Evolutionary conservation across 2,329 filamentous ascomycete species (phyloP).

Genomic region (Aspergillus candidus): DNA sequence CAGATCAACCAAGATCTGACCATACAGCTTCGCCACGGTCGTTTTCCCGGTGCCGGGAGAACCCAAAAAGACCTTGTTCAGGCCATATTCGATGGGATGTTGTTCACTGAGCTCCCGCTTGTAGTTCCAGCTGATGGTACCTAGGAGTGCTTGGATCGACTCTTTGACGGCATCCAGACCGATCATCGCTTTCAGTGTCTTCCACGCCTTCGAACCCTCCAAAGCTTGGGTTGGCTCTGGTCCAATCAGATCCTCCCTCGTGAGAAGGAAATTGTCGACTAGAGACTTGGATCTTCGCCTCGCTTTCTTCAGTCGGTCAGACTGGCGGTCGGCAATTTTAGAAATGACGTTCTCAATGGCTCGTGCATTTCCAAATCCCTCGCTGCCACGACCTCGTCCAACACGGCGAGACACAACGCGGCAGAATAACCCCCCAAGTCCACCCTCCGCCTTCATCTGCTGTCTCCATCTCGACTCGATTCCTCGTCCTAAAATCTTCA

Average conservation of each 20-base stretch:
- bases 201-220: constrained; percentile 50
- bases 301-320: constrained; percentile 48
- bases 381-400: constrained; percentile 55
- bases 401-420: constrained; percentile 58
- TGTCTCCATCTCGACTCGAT: constrained; percentile 51
- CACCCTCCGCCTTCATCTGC: constrained; percentile 56
- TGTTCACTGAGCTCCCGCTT: constrained; percentile 58
- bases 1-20: constrained; percentile 60
- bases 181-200: constrained; percentile 51
- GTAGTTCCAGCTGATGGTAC: constrained; percentile 60
- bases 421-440: constrained; percentile 54
- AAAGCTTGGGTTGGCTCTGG: constrained; percentile 56
- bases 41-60: constrained; percentile 72
- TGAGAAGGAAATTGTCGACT: constrained; percentile 56
- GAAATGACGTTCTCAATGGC: constrained; percentile 58
- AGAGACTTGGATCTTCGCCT: constrained; percentile 31
- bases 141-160: constrained; percentile 53
- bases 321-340: constrained; percentile 53
- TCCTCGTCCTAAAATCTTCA: constrained; percentile 52
- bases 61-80: constrained; percentile 67
- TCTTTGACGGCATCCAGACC: constrained; percentile 60
- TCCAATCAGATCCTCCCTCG: constrained; percentile 64
- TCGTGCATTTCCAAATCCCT: constrained; percentile 69
- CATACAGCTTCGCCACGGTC: constrained; percentile 67
- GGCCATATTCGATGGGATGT: constrained; percentile 51